Base-by-base conservation (phyloP, 2,329 filamentous ascomycete genomes). In the Botryotinia calthae region DNA sequence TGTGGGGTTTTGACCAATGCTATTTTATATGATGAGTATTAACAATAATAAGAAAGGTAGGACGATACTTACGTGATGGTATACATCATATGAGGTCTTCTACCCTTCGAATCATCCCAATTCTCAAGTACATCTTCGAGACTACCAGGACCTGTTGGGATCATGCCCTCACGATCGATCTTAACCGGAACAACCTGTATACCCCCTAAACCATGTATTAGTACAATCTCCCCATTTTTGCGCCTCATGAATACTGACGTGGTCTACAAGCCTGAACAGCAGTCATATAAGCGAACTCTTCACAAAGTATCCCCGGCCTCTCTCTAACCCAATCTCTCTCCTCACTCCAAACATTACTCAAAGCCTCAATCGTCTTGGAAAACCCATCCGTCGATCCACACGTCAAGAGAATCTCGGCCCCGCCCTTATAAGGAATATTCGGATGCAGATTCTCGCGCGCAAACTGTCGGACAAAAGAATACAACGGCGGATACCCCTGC, bases 1-100 rank as follows among this genome's bases (percentile, higher is more conserved):
- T 0, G 94, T 97, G 2, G 94, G 95, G 81, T 97, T 97, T 79
- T 97, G 94, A 42, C 94, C 95, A 83, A 94, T 91, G n/a, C 90
- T 91, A 63, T 18, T 12, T 18, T 22, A 42, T 12, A 20, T 12
- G 46, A 65, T 79, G 31, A 80, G 76, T 67, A 73, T 62, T 28
- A 7, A 34, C 58, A 25, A 48, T 28, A 59, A 51, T 25, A n/a
- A 34, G 74, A 76, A 67, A 56, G 20, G 12, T 8, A 25, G 51
- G 18, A 25, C 54, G 18, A 5, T 54, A 89, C 91, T 87, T 82
- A 94, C 90, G 93, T 95, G 76, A 98, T 92, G 2, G 93, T 97
- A 81, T 98, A 98, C 85, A 98, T 87, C 76, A 98, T 81, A 81
- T 95, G 92, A 58, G 95, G 95, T 73, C 92, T 86, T 79, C 89